Base-by-base conservation (phyloP, 2,329 filamentous ascomycete species). In the Aspergillus puulaauensis region DNA sequence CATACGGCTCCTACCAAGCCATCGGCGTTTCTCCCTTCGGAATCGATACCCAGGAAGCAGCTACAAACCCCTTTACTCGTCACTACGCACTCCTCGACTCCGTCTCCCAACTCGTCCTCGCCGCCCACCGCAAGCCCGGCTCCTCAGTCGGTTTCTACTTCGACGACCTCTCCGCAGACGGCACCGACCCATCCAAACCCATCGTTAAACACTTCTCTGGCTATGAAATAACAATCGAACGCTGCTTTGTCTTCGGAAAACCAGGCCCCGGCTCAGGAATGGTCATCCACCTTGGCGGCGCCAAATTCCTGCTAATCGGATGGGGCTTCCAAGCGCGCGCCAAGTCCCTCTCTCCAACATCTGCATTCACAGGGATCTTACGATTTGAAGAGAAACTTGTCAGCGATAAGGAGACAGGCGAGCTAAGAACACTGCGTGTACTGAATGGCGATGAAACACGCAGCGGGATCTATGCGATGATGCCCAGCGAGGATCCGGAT, bases 401-500 rank as follows among this genome's bases (percentile, higher is more conserved):
- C 24, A 44, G 21, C 4, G 41, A 62, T 47, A 62, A 68, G 8
- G 69, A 73, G 15, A 74, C 68, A 2, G 75, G 74, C 1, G 65
- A 71, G 52, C 39, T 80, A 50, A 64, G 61, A 19, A 78, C 75
- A 0, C 48, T 74, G 55, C 69, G 77, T 27, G 61, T 66, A 19
- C 58, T 81, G 23, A 77, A 77, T 54, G 77, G 78, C 0, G 78
- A 81, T 59, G 79, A 81, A 70, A 80, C 77, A 5, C 64, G 76
- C 23, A 79, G 77, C 61, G 82, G 82, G 1, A 70, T 71, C 47
- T 79, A 76, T 48, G 65, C 76, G 17, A 81, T 84, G 61, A 86
- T 86, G 83, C 83, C 81, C 1, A 82, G 79, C 57, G 79, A 83
- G 35, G 74, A 83, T 35, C 81, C 82, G 0, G 82, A 84, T 59